Base-by-base conservation (phyloP, 805 yeast species). In the Saturnispora halmiae region DNA sequence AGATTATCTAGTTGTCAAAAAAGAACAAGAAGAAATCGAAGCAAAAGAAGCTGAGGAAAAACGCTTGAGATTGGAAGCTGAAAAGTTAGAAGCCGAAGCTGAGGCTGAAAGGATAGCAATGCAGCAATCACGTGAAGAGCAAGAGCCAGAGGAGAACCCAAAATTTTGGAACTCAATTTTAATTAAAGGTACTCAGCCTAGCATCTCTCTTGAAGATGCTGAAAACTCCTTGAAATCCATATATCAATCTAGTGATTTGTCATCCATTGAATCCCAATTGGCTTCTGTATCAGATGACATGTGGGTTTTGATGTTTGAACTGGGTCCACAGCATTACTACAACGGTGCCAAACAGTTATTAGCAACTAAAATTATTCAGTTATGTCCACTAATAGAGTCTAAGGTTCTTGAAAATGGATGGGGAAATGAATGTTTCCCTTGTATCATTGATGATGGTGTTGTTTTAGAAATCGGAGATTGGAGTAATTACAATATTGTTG, bases 101-200 rank as follows among this genome's bases (percentile, higher is more conserved):
- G 41, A 35, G 20, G 46, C 36, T 54, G 57, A 40, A 9, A 16
- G 19, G 9, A 26, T 16, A 14, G 38, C 34, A 11, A 10, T 2
- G 1, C 36, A 41, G 35, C 31, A 34, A 16, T 14, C 28, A 2
- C 35, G 26, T 16, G 25, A 19, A 19, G 33, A 31, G 6, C n/a
- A 9, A 8, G 31, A 15, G 10, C n/a, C 3, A 7, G 16, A 8
- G 11, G 26, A 29, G n/a, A n/a, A 40, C 19, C n/a, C 20, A 8
- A 36, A 45, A 2, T 55, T 52, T 31, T 73, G 54, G 58, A 80
- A 80, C 56, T 76, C 82, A 1, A 62, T 81, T 38, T 50, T 72
- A 13, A 66, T 82, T 10, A 61, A 63, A 27, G 77, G 74, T 41
- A 64, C 75, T 3, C 70, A 72, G 29, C 63, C 70, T 37, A 84